Evolutionary conservation across 331 rosid genomes (phyloP), one percentile per base, ranked within the genome.

Genomic region (Acacia concinna): DNA sequence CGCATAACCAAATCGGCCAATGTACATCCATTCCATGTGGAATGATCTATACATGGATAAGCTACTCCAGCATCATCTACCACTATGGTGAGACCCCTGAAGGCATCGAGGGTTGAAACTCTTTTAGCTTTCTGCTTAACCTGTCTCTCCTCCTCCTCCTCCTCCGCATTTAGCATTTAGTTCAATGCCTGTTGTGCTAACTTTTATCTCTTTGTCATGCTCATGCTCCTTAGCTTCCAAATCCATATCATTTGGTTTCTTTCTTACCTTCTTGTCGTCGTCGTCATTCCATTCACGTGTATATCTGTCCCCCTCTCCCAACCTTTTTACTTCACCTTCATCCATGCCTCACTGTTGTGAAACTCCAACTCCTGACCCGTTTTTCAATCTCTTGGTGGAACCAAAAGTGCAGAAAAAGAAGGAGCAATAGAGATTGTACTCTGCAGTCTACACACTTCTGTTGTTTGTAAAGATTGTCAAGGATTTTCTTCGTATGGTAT

Each of bases 21-120:
- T 12, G 98, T 94, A 69, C 97, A 94, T 35, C 98, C 97, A 63
- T 94, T 90, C 97, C 97, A 92, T 0, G 98, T 97, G 5, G 97
- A 90, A 76, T 94, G 98, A 71, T 94, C 98, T 63, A 92, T 94
- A 8, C 88, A 84, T 0, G 97, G 68, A 82, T 92, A 94, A 34
- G 84, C 88, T 87, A 56, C 97, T 5, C 97, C 97, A 68, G 88
- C 98, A 79, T 92, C 97, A 56, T 90, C 97, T 32, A 94, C 98
- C 97, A 92, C 98, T 10, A 88, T 89, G 78, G 97, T 94, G 76
- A 94, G 97, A 71, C 98, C 98, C 83, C 97, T 86, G 77, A 94
- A 94, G 34, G 92, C 92, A 84, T 94, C 98, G 11, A 94, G 78
- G 62, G 98, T 89, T 27, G 98, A 95, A 32, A 94, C 81, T 78